Base-by-base conservation (phyloP, 2,329 filamentous ascomycete species). In the Phoma herbarum region DNA sequence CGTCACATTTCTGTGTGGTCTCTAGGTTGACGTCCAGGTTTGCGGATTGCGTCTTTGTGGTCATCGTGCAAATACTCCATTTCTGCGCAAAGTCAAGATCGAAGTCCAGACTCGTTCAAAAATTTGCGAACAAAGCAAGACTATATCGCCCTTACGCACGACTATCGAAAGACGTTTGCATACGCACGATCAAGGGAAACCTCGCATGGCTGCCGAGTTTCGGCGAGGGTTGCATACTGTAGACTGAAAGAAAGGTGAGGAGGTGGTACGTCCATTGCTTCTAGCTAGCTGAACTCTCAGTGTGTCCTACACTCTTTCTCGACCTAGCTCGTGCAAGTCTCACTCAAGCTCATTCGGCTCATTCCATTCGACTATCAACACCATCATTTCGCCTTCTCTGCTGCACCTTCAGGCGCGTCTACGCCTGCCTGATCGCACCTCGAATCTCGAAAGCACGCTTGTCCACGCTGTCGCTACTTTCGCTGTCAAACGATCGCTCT, bases 371-470 rank as follows among this genome's bases (percentile, higher is more conserved):
- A 25, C 29, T 37, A n/a, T 23, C 20, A 29, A 20, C 11, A 29
- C 28, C 9, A 33, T 10, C 25, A 20, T 16, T 10, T 23, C 48
- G 16, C 12, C 26, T 23, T 9, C 28, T 25, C 7, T 23, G 2
- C 28, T 18, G 12, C 14, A 12, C 8, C 25, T 25, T n/a, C 22
- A 26, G 9, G 29, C 22, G 11, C 6, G 10, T 18, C 28, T 29
- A 49, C 29, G n/a, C 45, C 10, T 29, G 37, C 29, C 45, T 56
- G 18, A 20, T 35, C 11, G 39, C 45, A n/a, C 45, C 29, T 37
- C 45, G 37, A 6, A 39, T 49, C 22, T 37, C 23, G 45, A 55
- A 55, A 23, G 37, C 29, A 28, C 28, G 52, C 52, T 37, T 49
- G 28, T 44, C 45, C 22, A 23, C 26, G 7, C 35, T 20, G 5